These are phyloP conservation scores for Xylaria arbuscula DNA, from an alignment of 2,329 filamentous ascomycete genomes.

Conservation along the genomic window DNA sequence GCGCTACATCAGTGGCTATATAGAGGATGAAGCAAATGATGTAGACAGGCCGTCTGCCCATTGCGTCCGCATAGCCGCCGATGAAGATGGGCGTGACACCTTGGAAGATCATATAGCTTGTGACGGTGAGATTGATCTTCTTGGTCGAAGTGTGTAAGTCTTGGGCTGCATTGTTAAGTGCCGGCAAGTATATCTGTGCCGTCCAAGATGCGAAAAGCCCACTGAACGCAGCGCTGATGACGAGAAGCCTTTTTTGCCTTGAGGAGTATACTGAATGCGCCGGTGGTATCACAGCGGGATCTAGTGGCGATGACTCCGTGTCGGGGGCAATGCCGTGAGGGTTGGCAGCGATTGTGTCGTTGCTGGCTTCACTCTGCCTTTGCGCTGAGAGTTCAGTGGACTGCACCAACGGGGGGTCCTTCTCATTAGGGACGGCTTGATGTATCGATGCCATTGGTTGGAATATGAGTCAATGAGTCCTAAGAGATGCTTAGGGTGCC, in stretches of 20 bases:
- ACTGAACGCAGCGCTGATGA: slow-evolving; percentile 44
- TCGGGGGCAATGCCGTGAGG: slow-evolving; percentile 19
- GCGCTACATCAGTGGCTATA: slow-evolving; percentile 55
- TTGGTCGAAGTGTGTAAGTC: slow-evolving; percentile 41
- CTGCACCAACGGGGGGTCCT: slow-evolving; percentile 16
- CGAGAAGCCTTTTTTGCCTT: slow-evolving; percentile 43
- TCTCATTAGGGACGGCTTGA: slow-evolving; percentile 23
- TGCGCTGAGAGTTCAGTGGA: slow-evolving; percentile 13
- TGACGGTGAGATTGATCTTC: slow-evolving; percentile 51
- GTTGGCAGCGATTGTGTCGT: slow-evolving; percentile 34
- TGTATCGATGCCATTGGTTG: slow-evolving; percentile 25
- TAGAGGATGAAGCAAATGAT: slow-evolving; percentile 58
- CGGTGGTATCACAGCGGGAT: slow-evolving; percentile 30
- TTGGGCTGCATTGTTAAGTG: slow-evolving; percentile 42
- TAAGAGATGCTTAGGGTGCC: not conserved
- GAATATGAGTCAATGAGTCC: not conserved
- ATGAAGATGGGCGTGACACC: slow-evolving; percentile 62
- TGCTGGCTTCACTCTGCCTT: slow-evolving; percentile 38
- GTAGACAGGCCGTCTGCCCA: slow-evolving; percentile 59
- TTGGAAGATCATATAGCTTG: slow-evolving; percentile 61
- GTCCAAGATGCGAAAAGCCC: slow-evolving; percentile 45
- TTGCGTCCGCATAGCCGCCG: slow-evolving; percentile 58
- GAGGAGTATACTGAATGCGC: slow-evolving; percentile 40
- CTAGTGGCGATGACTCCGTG: slow-evolving; percentile 31
- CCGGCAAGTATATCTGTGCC: slow-evolving; percentile 45